These are phyloP conservation scores for Trichophyton simii DNA, from an alignment of 2,329 filamentous ascomycete species.

Conservation along the genomic window DNA sequence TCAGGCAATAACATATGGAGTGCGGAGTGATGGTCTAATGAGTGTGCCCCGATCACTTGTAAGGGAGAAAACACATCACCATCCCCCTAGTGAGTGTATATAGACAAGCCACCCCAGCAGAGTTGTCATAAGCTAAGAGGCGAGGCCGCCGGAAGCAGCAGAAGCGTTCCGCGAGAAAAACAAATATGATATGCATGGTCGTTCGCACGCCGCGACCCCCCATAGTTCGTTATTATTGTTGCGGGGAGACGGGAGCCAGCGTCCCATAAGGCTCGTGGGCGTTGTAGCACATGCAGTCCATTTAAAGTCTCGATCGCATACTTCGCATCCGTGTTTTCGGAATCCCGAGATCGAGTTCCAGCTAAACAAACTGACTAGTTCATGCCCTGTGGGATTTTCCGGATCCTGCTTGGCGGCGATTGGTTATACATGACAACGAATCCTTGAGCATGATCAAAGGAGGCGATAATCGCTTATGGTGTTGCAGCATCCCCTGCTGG, in stretches of 20 bases:
- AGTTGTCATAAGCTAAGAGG: background rate
- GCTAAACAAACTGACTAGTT: no score
- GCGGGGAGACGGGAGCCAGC: background rate
- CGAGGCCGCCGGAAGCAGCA: background rate
- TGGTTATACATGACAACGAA: background rate
- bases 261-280: background rate
- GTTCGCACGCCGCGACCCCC: background rate
- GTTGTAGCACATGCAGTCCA: background rate
- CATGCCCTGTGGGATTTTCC: background rate
- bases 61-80: background rate
- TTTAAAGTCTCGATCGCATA: background rate
- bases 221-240: background rate
- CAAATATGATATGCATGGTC: background rate
- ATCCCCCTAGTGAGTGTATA: background rate
- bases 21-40: background rate
- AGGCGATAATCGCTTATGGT: no score
- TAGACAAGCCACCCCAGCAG: background rate
- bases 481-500: no score
- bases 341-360: background rate
- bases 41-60: no score
- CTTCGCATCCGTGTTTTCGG: background rate
- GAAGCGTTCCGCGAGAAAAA: background rate
- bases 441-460: background rate
- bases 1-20: no score
- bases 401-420: background rate